These are phyloP conservation scores for Pseudogymnoascus sp. DNA, from an alignment of 2,329 filamentous ascomycete species.

Conservation along the genomic window DNA sequence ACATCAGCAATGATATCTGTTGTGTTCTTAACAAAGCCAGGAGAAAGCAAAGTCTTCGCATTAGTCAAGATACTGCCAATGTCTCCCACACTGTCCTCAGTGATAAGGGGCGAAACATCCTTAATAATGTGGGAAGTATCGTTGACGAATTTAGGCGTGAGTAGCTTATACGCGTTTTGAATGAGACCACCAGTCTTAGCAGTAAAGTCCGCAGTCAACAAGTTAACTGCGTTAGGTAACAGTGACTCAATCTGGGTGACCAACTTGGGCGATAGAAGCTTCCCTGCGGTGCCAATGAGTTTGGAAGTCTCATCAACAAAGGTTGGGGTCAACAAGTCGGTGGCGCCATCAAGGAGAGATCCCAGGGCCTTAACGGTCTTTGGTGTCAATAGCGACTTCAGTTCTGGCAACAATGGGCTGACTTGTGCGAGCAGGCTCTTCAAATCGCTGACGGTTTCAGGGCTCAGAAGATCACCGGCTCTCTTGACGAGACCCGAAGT, in stretches of 20 bases:
- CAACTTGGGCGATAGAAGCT: background rate
- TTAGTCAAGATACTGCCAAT: background rate
- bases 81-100: background rate
- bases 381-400: background rate
- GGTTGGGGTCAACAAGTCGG: conserved; percentile 27
- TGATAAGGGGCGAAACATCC: background rate
- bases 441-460: background rate
- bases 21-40: background rate
- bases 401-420: background rate
- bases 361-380: conserved; percentile 27
- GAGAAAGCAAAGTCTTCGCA: background rate
- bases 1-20: background rate
- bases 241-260: background rate
- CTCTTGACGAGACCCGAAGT: background rate
- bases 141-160: conserved; percentile 13
- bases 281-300: background rate
- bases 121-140: background rate
- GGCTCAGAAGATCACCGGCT: background rate
- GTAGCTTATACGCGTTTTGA: conserved; percentile 14
- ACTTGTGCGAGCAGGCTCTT: background rate
- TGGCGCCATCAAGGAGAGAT: conserved; percentile 31
- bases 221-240: background rate
- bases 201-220: background rate
- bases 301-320: conserved; percentile 3
- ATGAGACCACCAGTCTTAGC: background rate